Base-by-base conservation (phyloP, 2,329 filamentous ascomycete genomes). In the Fusarium transvaalense region DNA sequence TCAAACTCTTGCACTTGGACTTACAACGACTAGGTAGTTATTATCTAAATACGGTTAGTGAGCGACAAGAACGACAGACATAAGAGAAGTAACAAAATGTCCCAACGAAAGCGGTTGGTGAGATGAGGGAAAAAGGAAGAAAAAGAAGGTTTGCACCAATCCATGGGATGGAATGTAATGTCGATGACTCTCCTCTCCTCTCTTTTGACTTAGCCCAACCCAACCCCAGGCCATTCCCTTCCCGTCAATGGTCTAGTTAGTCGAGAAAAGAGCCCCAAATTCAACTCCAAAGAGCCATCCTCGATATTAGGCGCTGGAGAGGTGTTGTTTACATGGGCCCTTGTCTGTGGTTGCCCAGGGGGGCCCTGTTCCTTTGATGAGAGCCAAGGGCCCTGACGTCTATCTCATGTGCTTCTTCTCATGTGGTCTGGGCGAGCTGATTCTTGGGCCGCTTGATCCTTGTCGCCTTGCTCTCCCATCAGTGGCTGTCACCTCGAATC, bases 161-260 rank as follows among this genome's bases (percentile, higher is more conserved):
- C 55, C 34, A 34, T 48, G 59, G 54, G 54, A 71, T 64, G 67
- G 67, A 69, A 69, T 71, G 67, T 60, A 69, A 69, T 71, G 67
- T 60, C 56, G 46, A 57, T 65, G 61, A 54, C 54, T 64, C 37
- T 65, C 29, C n/a, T n/a, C n/a, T n/a, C n/a, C n/a, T n/a, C n/a
- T 25, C 6, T 39, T 38, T 23, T 25, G 45, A 34, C 45, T 34
- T 47, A 47, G 19, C 35, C 37, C 43, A 56, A 35, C 41, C 54
- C 61, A 56, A 43, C 41, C 61, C 61, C 61, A 64, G 43, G 19
- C 51, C 60, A 50, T 64, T 59, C 58, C 63, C 45, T 60, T 64
- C 61, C 61, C 54, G 61, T 61, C 53, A 41, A 60, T 58, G 38
- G 23, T 38, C 23, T 25, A 25, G 23, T 25, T 25, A 25, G 23